Evolutionary conservation across 2,329 filamentous ascomycete species (phyloP), one percentile per base, ranked within the genome.

Genomic region (Neofusicoccum sp.): DNA sequence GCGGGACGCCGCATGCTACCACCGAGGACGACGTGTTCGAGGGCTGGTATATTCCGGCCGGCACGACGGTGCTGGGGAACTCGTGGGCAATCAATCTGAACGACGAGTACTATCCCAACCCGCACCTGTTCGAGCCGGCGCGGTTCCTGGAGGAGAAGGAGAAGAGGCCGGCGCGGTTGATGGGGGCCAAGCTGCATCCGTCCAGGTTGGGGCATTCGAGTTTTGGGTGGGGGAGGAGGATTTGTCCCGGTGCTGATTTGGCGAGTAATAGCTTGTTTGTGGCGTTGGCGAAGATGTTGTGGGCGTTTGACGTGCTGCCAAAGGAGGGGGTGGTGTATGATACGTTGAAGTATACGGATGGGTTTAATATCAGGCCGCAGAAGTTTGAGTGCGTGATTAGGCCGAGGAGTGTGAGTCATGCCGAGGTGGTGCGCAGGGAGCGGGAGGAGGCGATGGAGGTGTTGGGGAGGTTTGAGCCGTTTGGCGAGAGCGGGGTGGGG

Each of bases 1-100:
- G 73, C 14, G 81, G 79, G 0, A 77, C 79, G 1, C 82, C 81
- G 0, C 82, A 85, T 62, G 80, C 81, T 0, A 75, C 77, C 0
- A 80, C 78, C 0, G 75, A 79, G 33, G 81, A 84, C 48, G 82
- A 85, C 62, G 69, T 72, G 11, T 84, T 82, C 67, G 75, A 78
- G 47, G 81, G 80, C 14, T 83, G 80, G 66, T 71, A 76, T 12
- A 82, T 85, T 29, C 82, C 83, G 2, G 74, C 77, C 2, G 81
- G 79, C 0, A 82, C 83, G 0, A 79, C 76, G 0, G 71, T 85
- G 0, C 64, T 81, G 0, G 75, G 74, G 7, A 81, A 81, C 65
- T 75, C 77, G 1, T 81, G 79, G 78, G 74, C 73, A 1, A 80
- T 82, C 44, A 76, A 79, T 52, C 72, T 76, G 61, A 78, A 80